Conservation (phyloP, 768 basidiomycete species). For the Pisolithus sp. region DNA sequence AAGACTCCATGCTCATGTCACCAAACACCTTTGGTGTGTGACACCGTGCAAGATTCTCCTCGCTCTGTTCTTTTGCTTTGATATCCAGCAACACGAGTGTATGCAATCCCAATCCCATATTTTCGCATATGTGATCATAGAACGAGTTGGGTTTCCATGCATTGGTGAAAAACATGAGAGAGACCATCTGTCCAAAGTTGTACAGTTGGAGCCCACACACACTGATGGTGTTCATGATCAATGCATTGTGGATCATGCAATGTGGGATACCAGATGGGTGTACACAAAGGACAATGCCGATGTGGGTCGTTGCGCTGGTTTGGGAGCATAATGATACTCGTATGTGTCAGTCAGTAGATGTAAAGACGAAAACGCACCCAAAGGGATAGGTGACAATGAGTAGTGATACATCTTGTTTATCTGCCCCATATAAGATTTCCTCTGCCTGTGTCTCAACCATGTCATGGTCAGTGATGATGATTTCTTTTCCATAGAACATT, state of each 20-base stretch:
- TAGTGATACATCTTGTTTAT: slow-evolving; percentile 76
- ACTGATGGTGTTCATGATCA: too few relatives aligned
- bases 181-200: slow-evolving; percentile 96
- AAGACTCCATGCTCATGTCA: too few relatives aligned
- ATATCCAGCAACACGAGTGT: slow-evolving; percentile 95
- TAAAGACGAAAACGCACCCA: slow-evolving; percentile 56
- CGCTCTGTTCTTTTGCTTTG: slow-evolving; percentile 87
- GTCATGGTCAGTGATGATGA: slow-evolving; percentile 92
- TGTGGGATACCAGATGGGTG: too few relatives aligned
- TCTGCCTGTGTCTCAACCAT: slow-evolving; percentile 95
- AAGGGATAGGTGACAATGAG: slow-evolving; percentile 97
- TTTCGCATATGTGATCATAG: slow-evolving; percentile 90
- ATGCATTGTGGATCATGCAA: too few relatives aligned
- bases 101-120: slow-evolving; percentile 81
- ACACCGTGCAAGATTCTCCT: too few relatives aligned
- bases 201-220: too few relatives aligned
- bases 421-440: slow-evolving; percentile 66
- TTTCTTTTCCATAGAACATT: slow-evolving; percentile 77
- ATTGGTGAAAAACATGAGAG: slow-evolving; percentile 95
- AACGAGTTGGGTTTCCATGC: slow-evolving; percentile 95
- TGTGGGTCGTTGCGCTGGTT: too few relatives aligned
- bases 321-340: too few relatives aligned
- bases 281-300: too few relatives aligned
- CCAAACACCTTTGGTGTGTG: too few relatives aligned
- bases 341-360: neutral